These are phyloP conservation scores for Pittosporum tobira DNA, from an alignment of 129 eudicot genomes.

Conservation along the genomic window DNA sequence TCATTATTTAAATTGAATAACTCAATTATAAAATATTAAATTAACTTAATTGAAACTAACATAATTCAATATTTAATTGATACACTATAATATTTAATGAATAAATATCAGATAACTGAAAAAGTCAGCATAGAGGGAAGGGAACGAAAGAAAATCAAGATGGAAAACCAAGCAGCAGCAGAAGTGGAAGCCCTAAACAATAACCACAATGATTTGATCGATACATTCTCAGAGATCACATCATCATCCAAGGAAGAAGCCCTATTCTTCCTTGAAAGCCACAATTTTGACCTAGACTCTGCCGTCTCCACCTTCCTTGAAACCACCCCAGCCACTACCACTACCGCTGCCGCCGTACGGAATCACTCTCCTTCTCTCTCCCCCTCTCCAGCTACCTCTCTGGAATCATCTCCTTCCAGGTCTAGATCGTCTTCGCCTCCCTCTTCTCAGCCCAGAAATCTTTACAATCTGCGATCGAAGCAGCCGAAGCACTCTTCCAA, in stretches of 20 bases:
- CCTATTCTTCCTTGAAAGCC: conserved; percentile 55
- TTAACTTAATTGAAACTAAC: too few relatives aligned
- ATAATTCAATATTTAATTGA: too few relatives aligned
- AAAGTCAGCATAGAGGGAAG: neutral
- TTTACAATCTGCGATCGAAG: conserved; percentile 51
- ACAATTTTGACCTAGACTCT: conserved; percentile 60
- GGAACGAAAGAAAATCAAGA: conserved; percentile 2
- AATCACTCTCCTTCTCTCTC: conserved; percentile 14
- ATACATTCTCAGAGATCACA: conserved; percentile 42
- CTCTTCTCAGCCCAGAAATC: conserved; percentile 24
- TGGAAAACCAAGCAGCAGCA: conserved; percentile 33
- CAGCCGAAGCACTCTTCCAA: conserved; percentile 4
- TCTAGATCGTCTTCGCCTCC: conserved; percentile 67
- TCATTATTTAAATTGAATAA: too few relatives aligned
- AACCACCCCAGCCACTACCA: conserved; percentile 18
- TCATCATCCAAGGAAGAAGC: conserved; percentile 53
- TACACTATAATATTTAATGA: neutral
- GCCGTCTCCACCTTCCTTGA: conserved; percentile 73
- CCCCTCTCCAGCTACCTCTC: conserved; percentile 28
- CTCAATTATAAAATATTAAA: too few relatives aligned
- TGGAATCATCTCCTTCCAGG: conserved; percentile 45
- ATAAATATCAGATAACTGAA: neutral
- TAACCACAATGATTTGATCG: conserved; percentile 18
- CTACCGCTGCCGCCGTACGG: conserved; percentile 4
- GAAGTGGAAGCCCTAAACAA: conserved; percentile 2